A percentile compares a stretch with the other conserved stretches of the same genome.
These are phyloP conservation scores for Iodosphaeria phyllophila DNA, from an alignment of 2,329 filamentous ascomycete genomes.

Conservation along the genomic window DNA sequence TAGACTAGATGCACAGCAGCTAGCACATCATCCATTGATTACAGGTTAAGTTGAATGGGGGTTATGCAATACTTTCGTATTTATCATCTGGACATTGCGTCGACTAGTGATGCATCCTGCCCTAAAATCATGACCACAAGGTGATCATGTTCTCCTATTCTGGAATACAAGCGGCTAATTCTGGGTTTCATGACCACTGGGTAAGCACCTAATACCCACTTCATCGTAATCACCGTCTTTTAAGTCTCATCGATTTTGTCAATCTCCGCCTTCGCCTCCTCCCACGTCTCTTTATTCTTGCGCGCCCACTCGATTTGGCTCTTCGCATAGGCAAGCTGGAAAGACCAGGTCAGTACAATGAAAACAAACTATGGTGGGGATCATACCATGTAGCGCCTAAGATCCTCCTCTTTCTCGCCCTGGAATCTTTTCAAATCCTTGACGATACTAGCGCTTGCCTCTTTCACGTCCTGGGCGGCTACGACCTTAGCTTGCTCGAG, in stretches of 20 bases:
- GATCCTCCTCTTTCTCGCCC: conserved; percentile 82
- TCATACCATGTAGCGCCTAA: conserved; percentile 80
- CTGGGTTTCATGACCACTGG: neutral
- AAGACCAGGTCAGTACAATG: conserved; percentile 7
- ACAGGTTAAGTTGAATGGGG: too few species aligned
- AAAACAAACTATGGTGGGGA: neutral
- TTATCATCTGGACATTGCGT: too few species aligned
- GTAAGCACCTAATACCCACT: neutral
- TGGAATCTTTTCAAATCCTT: conserved; percentile 89
- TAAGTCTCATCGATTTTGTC: conserved; percentile 61
- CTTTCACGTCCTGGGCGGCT: conserved; percentile 79
- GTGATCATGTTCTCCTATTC: too few species aligned
- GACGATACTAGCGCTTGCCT: conserved; percentile 75
- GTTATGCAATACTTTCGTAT: too few species aligned
- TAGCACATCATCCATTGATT: too few species aligned
- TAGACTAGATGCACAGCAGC: too few species aligned
- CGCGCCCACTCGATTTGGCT: conserved; percentile 90
- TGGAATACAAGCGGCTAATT: too few species aligned
- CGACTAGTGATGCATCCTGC: too few species aligned
- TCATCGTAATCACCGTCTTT: conserved; percentile 2
- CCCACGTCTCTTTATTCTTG: conserved; percentile 82
- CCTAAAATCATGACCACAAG: too few species aligned
- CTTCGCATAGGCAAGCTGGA: conserved; percentile 73
- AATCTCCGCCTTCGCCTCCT: conserved; percentile 73
- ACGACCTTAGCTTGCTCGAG: conserved; percentile 82